These are phyloP conservation scores for Blastomyces emzantsi DNA, from an alignment of 2,329 filamentous ascomycete genomes.

Conservation along the genomic window DNA sequence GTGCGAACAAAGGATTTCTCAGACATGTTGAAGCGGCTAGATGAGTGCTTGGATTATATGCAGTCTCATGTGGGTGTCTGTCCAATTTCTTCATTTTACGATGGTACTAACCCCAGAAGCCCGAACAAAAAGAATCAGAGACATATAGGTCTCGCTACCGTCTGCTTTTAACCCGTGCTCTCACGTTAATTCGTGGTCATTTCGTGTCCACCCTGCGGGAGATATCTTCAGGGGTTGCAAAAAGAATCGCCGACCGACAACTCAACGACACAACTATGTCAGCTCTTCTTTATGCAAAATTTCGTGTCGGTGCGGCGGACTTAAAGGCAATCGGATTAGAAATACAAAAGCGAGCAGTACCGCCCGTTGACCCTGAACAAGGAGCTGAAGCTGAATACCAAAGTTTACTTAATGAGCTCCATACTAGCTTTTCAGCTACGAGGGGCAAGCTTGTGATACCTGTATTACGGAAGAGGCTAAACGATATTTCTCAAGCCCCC, in stretches of 20 bases:
- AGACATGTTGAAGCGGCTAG: constrained; percentile 77
- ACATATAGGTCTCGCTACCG: constrained; percentile 83
- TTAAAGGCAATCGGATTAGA: constrained; percentile 58
- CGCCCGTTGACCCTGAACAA: constrained; percentile 50
- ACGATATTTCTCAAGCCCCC: constrained; percentile 48
- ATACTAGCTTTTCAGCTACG: constrained; percentile 54
- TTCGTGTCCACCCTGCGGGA: constrained; percentile 56
- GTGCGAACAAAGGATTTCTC: constrained; percentile 78
- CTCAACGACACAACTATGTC: constrained; percentile 64
- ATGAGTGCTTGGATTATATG: constrained; percentile 92
- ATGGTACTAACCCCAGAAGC: constrained; percentile 39
- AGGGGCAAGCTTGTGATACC: constrained; percentile 52
- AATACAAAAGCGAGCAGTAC: constrained; percentile 57
- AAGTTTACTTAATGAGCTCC: constrained; percentile 56
- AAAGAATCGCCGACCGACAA: constrained; percentile 56
- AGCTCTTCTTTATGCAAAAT: constrained; percentile 61
- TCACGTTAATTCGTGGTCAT: constrained; percentile 58
- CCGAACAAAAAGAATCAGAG: constrained; percentile 76
- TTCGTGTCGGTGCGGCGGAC: constrained; percentile 56
- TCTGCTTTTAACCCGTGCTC: constrained; percentile 61
- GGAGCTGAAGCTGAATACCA: constrained; percentile 56
- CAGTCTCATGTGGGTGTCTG: constrained; percentile 58
- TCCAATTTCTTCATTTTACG: constrained; percentile 8
- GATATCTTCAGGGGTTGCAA: constrained; percentile 53
- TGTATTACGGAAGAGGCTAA: constrained; percentile 52